Percentiles rank a stretch among this genome's conserved stretches.
Evolutionary conservation across 2,329 filamentous ascomycete genomes (phyloP).

Genomic region (Microcyclosporella mali): DNA sequence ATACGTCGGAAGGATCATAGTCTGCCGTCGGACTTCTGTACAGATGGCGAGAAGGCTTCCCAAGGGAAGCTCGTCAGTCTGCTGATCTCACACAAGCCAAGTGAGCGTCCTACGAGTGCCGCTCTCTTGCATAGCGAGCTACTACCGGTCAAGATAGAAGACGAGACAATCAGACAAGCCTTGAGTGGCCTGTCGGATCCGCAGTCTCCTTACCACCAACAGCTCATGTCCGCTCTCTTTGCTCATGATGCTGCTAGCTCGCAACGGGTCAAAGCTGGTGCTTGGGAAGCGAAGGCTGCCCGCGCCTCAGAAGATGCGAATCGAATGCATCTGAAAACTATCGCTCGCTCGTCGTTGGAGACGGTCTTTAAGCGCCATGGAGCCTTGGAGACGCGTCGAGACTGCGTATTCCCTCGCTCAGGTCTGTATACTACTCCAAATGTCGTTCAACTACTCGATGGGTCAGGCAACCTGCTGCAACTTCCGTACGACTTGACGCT

Average conservation of each 20-base stretch:
- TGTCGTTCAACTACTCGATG: slow-evolving; percentile 73
- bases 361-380: slow-evolving; percentile 84
- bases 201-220: slow-evolving; percentile 79
- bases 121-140: slow-evolving; percentile 81
- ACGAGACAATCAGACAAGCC: slow-evolving; percentile 79
- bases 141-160: slow-evolving; percentile 85
- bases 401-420: slow-evolving; percentile 74
- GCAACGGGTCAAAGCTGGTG: slow-evolving; percentile 67
- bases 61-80: slow-evolving; percentile 74
- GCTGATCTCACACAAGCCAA: slow-evolving; percentile 74
- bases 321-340: slow-evolving; percentile 21
- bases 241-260: slow-evolving; percentile 44
- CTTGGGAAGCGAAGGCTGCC: slow-evolving; percentile 41
- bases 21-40: slow-evolving; percentile 67
- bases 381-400: slow-evolving; percentile 71
- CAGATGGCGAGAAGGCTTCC: slow-evolving; percentile 57
- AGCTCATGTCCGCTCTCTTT: slow-evolving; percentile 83
- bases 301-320: slow-evolving; percentile 18
- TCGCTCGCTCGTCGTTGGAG: slow-evolving; percentile 67
- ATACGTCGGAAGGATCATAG: slow-evolving; percentile 62
- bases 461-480: slow-evolving; percentile 80
- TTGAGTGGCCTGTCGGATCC: slow-evolving; percentile 76
- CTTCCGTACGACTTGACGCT: slow-evolving; percentile 91
- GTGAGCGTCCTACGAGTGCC: slow-evolving; percentile 71
- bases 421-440: slow-evolving; percentile 63